phyloP scores from a whole-genome alignment of 169 alveolate genomes.

The Eimeria praecox region DNA sequence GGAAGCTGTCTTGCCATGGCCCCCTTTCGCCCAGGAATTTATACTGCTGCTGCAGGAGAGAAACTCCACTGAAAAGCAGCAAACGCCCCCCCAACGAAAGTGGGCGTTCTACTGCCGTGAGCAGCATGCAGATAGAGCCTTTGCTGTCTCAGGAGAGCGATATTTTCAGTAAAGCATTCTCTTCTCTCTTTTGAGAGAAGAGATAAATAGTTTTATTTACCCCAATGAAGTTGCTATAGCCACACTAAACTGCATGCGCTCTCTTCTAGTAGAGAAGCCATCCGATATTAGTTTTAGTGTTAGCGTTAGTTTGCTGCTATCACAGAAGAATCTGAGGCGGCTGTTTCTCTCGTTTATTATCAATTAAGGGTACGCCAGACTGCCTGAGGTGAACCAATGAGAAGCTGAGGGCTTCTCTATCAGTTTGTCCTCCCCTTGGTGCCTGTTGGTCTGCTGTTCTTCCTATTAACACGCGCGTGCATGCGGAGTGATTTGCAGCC shows the following conservation, averaged over 20 bases:
- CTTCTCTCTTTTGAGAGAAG: background rate
- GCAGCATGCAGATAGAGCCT: conserved; percentile 70
- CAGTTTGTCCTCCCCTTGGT: background rate
- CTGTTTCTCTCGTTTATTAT: background rate
- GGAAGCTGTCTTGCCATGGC: conserved; percentile 60
- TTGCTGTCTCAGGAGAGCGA: conserved; percentile 43
- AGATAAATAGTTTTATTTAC: background rate
- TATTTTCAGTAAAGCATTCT: background rate
- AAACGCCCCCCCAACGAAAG: background rate
- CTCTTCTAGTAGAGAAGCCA: background rate
- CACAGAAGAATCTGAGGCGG: background rate
- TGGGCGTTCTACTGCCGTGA: conserved; percentile 63
- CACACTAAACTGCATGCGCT: background rate
- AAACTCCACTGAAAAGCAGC: background rate
- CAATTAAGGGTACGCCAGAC: background rate
- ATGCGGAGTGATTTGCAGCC: background rate
- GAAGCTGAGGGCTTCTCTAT: too few relatives aligned
- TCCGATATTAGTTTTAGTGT: background rate
- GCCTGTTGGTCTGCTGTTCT: background rate
- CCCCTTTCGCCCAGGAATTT: conserved; percentile 68
- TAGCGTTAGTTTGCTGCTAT: background rate
- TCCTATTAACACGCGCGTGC: background rate
- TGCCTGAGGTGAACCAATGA: background rate
- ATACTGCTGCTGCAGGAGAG: background rate
- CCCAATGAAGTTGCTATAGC: background rate